Percentiles rank a stretch among this genome's conserved stretches.
These are phyloP conservation scores for Naganishia vaughanmartiniae DNA, from an alignment of 768 basidiomycete species.

Conservation along the genomic window DNA sequence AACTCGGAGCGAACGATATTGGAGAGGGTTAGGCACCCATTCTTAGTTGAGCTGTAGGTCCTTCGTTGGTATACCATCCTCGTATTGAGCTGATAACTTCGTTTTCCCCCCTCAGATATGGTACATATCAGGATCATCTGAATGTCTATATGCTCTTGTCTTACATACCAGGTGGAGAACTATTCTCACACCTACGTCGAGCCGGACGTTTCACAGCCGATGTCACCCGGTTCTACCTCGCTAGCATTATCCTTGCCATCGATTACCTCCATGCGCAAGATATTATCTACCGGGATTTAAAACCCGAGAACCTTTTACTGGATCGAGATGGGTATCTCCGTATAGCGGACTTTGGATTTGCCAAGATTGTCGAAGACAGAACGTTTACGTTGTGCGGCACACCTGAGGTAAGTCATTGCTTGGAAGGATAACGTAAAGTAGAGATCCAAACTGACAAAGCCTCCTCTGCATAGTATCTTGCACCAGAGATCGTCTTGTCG, in stretches of 20 bases:
- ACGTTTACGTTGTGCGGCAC: conserved; percentile 89
- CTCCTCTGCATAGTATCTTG: conserved; percentile 63
- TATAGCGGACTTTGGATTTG: conserved; percentile 96
- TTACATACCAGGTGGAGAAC: conserved; percentile 92
- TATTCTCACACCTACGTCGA: conserved; percentile 86
- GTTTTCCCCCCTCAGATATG: conserved; percentile 35
- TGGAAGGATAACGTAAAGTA: not conserved
- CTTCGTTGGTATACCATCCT: not conserved
- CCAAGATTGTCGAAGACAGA: conserved; percentile 94
- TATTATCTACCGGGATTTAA: conserved; percentile 97
- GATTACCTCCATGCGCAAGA: conserved; percentile 93
- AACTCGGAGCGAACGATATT: conserved; percentile 94
- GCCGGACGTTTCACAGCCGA: conserved; percentile 93
- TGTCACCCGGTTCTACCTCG: conserved; percentile 95
- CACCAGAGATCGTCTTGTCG: conserved; percentile 95
- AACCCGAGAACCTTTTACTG: conserved; percentile 96
- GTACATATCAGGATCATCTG: conserved; percentile 72
- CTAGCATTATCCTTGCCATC: conserved; percentile 89
- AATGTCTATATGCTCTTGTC: conserved; percentile 99
- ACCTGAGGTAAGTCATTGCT: conserved; percentile 37
- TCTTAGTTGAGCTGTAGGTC: conserved; percentile 92
- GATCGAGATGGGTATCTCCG: conserved; percentile 90
- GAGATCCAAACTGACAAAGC: conserved; percentile 8
- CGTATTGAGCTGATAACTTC: too few relatives aligned
- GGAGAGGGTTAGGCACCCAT: conserved; percentile 85